Evolutionary conservation across 2,329 filamentous ascomycete species (phyloP).

Genomic region (Myotisia sp.): DNA sequence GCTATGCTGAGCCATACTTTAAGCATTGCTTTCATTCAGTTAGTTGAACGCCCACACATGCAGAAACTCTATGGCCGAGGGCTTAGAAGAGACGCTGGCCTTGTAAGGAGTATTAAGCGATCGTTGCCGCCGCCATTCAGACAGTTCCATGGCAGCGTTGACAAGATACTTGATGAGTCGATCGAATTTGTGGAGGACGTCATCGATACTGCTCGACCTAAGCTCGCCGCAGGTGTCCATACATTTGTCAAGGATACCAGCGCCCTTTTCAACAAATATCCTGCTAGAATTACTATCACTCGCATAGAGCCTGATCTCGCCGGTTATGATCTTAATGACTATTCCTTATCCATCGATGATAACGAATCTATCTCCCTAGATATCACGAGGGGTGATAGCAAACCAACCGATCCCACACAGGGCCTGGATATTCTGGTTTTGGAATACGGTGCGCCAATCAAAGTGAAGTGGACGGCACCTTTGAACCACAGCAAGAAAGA

Average conservation of each 20-base stretch:
- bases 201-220: slow-evolving; percentile 70
- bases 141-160: slow-evolving; percentile 71
- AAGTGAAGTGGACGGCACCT: slow-evolving; percentile 80
- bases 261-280: slow-evolving; percentile 76
- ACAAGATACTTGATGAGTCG: slow-evolving; percentile 71
- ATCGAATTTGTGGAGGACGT: slow-evolving; percentile 85
- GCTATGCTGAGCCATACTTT: slow-evolving; percentile 75
- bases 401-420: slow-evolving; percentile 41
- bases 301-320: slow-evolving; percentile 65
- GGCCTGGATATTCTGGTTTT: slow-evolving; percentile 62
- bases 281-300: slow-evolving; percentile 70
- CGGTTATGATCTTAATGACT: slow-evolving; percentile 64
- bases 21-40: slow-evolving; percentile 75
- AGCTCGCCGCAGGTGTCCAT: slow-evolving; percentile 70
- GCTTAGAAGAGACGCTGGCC: slow-evolving; percentile 71
- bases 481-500: slow-evolving; percentile 76
- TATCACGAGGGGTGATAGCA: slow-evolving; percentile 46
- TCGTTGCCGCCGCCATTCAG: slow-evolving; percentile 72
- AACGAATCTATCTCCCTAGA: slow-evolving; percentile 33
- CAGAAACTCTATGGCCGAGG: slow-evolving; percentile 85
- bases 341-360: slow-evolving; percentile 61
- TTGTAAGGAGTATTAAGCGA: slow-evolving; percentile 80
- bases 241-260: slow-evolving; percentile 79
- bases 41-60: slow-evolving; percentile 94
- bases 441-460: slow-evolving; percentile 81